A percentile compares a stretch with the other conserved stretches of the same genome.
These are phyloP conservation scores for Selenicereus undatus DNA, from an alignment of 148 eudicot genomes.

Conservation along the genomic window DNA sequence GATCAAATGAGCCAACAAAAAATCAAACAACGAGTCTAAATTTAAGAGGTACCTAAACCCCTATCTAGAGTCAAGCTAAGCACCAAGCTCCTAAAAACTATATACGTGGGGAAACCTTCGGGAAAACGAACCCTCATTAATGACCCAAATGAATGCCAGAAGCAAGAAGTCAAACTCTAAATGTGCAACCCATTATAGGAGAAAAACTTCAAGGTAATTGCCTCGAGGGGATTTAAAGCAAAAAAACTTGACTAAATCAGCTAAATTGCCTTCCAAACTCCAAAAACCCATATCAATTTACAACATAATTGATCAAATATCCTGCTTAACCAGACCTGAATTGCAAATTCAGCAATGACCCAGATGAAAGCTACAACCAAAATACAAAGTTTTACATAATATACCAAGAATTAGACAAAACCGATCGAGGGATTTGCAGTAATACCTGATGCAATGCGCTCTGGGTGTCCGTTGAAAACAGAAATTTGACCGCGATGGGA, in stretches of 20 bases:
- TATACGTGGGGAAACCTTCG: not conserved
- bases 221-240: not conserved
- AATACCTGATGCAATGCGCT: conserved; percentile 12
- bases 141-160: conserved; percentile 1
- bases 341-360: not conserved
- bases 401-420: not conserved
- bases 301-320: not conserved
- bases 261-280: conserved; percentile 1
- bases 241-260: not conserved
- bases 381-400: not conserved
- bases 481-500: conserved; percentile 3
- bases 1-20: not conserved
- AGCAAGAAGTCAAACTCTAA: not conserved
- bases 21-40: not conserved
- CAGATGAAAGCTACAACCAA: not conserved
- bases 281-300: conserved; percentile 12
- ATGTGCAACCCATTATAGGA: not conserved
- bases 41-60: not conserved
- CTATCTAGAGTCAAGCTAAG: not conserved
- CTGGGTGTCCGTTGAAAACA: not conserved
- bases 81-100: conserved; percentile 2
- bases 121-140: not conserved
- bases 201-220: not conserved
- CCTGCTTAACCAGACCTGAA: not conserved
- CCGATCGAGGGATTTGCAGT: not conserved